phyloP scores from a whole-genome alignment of 441 rosid species.

The Croton laevigatus region DNA sequence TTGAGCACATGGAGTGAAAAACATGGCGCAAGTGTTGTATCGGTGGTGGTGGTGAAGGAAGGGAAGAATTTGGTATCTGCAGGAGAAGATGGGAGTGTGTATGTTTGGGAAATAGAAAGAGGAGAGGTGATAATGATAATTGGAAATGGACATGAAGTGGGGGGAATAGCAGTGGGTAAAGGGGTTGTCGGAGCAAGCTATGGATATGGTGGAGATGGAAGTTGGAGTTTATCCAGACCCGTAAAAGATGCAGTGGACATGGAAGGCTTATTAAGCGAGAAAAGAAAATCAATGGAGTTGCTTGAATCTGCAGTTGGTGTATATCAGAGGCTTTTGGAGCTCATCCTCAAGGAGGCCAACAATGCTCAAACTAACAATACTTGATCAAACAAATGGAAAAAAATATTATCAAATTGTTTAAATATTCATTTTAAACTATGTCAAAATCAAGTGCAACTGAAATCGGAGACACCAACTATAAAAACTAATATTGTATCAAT shows the following conservation, averaged over 20 bases:
- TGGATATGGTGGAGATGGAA: not conserved
- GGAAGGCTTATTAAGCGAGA: conserved; percentile 26
- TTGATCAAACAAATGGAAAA: no score
- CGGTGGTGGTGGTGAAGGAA: conserved; percentile 25
- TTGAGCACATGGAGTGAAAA: conserved; percentile 22
- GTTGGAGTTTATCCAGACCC: conserved; percentile 13
- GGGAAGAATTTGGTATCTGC: conserved; percentile 41
- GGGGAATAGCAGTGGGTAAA: conserved; percentile 28
- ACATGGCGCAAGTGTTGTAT: conserved; percentile 31
- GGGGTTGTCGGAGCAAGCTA: conserved; percentile 17
- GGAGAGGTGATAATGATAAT: conserved; percentile 25
- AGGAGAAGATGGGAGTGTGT: conserved; percentile 41
- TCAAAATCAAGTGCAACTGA: no score
- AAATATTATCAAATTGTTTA: no score
- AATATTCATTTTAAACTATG: no score
- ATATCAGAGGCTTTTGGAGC: conserved; percentile 38
- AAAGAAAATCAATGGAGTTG: conserved; percentile 36
- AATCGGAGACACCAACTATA: no score
- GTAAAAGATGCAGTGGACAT: conserved; percentile 18
- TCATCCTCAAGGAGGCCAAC: conserved; percentile 39
- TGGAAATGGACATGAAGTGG: conserved; percentile 27
- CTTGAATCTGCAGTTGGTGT: conserved; percentile 42
- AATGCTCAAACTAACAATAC: no score
- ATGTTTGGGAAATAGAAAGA: conserved; percentile 34
- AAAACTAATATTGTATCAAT: no score